Base-by-base conservation (phyloP, 1,284 basidiomycete species). In the Austroboletus novae-zelandiae region DNA sequence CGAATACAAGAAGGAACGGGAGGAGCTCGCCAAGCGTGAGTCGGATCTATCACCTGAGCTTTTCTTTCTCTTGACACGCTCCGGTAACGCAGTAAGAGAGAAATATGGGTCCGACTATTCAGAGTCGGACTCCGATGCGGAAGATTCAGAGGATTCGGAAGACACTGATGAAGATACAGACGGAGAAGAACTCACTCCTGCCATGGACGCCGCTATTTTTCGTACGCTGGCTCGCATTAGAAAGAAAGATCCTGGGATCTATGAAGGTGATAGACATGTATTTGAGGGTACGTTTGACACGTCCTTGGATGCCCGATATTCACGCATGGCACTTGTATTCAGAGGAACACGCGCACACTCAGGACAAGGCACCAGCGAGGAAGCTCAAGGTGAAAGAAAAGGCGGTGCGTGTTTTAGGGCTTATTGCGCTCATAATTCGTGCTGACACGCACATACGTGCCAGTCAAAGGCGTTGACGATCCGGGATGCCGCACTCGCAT, bases 161-260 rank as follows among this genome's bases (percentile, higher is more conserved):
- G 81, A 81, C 31, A 87, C 85, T 43, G 90, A 91, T 2, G 95
- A 98, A 65, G 96, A 99, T 65, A 93, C 96, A 65, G 91, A 97
- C 53, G 97, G 95, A 13, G 93, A 94, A 58, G 91, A 98, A 68
- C 81, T 99, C 49, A 99, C 94, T 0, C 94, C 95, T 2, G 87
- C 90, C 0, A 81, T 98, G 42, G 96, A 99, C 66, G 97, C 89
- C 40, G 97, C 97, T 17, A 97, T 99, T 61, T 77, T 99, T 39
- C 80, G 93, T 44, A 99, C 95, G 0, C 76, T 99, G 9, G 89
- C 89, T 1, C 81, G 87, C 59, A 98, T 99, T 54, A 83, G 84
- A 62, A 78, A 80, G 50, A 89, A 83, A 59, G 94, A 98, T 66
- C 91, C 92, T 0, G 80, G 77, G 2, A 91, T 96, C 40, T 96